Evolutionary conservation across 2,329 filamentous ascomycete genomes (phyloP), one percentile per base, ranked within the genome.

Genomic region (Purpureocillium takamizusanense): DNA sequence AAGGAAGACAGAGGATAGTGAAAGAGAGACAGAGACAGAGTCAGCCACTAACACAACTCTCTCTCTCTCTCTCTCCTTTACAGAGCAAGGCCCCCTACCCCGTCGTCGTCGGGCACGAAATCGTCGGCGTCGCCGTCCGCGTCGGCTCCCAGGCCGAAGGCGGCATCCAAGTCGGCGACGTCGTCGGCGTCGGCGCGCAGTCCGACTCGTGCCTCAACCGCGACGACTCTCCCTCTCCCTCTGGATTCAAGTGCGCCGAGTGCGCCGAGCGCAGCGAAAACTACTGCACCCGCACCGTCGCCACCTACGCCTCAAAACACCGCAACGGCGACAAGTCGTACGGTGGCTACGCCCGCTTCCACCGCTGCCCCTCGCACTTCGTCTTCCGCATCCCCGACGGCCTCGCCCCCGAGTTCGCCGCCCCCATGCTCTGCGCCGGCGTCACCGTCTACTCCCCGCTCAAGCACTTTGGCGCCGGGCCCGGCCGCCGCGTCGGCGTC

Each of bases 381-480:
- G 64, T 63, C 15, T 46, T 71, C 46, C 66, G 64, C 49, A 67
- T 71, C 35, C 67, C 66, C n/a, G 59, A 65, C 11, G 57, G 55
- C 3, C 42, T 71, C 6, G 47, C 54, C 3, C 59, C 57, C 3
- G 66, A 63, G 37, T 45, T 60, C 37, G 64, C 66, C 9, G 68
- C 81, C 14, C 81, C 82, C 4, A 77, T 86, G 72, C 65, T 86
- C 31, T 86, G 83, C 51, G 83, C 72, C 16, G 82, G 83, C 12
- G 70, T 86, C 27, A 87, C 83, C 0, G 66, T 81, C 7, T 87
- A 70, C 53, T 66, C 69, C 10, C 82, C 83, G 1, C 57, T 87
- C 36, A 66, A 66, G 49, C 67, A 76, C 37, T 74, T 82, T 45
- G 76, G 76, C 3, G 74, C 70, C 35, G 83, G 81, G 0, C 79